These are phyloP conservation scores for Cicer chorassanicum DNA, from an alignment of 306 rosid genomes.

Conservation along the genomic window DNA sequence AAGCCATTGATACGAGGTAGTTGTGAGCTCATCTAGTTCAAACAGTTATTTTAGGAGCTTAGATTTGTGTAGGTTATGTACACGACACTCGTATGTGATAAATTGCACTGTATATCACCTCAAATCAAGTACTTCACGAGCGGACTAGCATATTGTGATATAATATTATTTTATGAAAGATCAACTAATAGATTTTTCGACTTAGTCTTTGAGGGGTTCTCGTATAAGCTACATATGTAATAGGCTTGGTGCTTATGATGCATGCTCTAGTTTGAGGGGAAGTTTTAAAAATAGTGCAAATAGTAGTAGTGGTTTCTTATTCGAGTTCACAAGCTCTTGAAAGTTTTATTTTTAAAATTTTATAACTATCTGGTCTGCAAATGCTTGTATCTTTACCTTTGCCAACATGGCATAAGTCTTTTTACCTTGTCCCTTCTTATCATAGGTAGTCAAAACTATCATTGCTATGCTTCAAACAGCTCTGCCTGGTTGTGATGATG, in stretches of 20 bases:
- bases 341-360: slow-evolving; percentile 4
- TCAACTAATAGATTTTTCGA: background rate
- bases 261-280: background rate
- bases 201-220: background rate
- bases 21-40: background rate
- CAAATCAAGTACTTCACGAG: background rate
- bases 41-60: background rate
- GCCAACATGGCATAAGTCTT: slow-evolving; percentile 20
- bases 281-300: background rate
- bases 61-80: background rate
- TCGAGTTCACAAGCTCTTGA: slow-evolving; percentile 36
- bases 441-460: slow-evolving; percentile 83
- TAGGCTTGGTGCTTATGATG: background rate
- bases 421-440: slow-evolving; percentile 43
- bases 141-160: background rate
- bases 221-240: background rate
- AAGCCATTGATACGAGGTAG: background rate
- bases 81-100: background rate
- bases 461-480: slow-evolving; percentile 80
- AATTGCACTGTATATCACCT: background rate
- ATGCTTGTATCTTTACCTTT: slow-evolving; percentile 32
- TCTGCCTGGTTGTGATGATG: slow-evolving; percentile 77
- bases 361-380: slow-evolving; percentile 3
- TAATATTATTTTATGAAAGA: background rate
- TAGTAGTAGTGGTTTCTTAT: background rate